Conservation (phyloP, 345 rosid species). For the Camelina neglecta region DNA sequence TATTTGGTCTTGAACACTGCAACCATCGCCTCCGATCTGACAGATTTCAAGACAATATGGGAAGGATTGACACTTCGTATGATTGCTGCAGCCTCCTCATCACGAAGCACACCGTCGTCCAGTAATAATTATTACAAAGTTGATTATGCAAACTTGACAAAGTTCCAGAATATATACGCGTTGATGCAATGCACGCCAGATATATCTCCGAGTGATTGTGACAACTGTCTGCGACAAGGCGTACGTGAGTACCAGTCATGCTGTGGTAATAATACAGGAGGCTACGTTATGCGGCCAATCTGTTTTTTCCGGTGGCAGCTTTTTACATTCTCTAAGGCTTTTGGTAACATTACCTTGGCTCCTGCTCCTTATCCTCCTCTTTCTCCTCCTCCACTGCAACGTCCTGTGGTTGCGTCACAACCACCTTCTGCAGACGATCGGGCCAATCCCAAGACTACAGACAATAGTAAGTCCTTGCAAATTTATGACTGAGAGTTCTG, state of each 20-base stretch:
- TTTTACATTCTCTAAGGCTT: background rate
- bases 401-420: background rate
- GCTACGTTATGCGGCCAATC: background rate
- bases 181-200: constrained; percentile 28
- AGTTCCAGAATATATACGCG: constrained; percentile 1
- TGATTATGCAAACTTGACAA: background rate
- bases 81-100: constrained; percentile 27
- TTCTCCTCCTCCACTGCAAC: background rate
- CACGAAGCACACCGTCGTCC: constrained; percentile 23
- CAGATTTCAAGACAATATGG: constrained; percentile 15
- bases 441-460: background rate
- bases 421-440: background rate
- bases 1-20: background rate
- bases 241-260: background rate
- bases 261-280: background rate
- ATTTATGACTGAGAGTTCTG: background rate
- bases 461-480: background rate
- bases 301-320: background rate
- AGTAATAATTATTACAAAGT: constrained; percentile 13
- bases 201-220: background rate
- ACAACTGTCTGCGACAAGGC: background rate
- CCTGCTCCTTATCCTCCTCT: background rate
- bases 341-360: background rate
- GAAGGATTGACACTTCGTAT: background rate
- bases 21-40: background rate